phyloP scores from a whole-genome alignment of 2,329 filamentous ascomycete species.

The Alternaria ventricosa region DNA sequence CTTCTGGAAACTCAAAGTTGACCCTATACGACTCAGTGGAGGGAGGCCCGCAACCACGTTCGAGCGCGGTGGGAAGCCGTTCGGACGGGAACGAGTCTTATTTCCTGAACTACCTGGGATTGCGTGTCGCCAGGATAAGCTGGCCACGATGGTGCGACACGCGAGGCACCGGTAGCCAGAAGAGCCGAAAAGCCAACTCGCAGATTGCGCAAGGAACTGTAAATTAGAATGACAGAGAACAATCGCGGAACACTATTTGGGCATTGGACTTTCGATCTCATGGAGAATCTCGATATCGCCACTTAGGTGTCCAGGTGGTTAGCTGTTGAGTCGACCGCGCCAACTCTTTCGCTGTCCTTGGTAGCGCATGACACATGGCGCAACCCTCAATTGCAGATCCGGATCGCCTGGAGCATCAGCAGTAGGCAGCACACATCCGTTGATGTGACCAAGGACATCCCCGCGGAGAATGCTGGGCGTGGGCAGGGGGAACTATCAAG shows the following conservation, averaged over 20 bases:
- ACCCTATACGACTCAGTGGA: neutral
- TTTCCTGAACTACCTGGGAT: conserved; percentile 1
- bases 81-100: neutral
- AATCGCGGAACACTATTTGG: neutral
- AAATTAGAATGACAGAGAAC: neutral
- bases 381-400: neutral
- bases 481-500: neutral
- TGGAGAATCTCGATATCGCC: neutral
- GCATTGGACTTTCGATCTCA: neutral
- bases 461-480: neutral
- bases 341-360: neutral
- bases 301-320: neutral
- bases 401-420: neutral
- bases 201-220: neutral
- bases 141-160: conserved; percentile 10
- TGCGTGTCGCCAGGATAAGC: neutral
- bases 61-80: neutral
- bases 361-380: neutral
- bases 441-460: neutral
- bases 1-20: neutral
- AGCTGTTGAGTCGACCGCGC: neutral
- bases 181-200: neutral
- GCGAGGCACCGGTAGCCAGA: neutral
- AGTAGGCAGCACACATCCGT: neutral
- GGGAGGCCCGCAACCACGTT: neutral